Evolutionary conservation across 2,329 filamentous ascomycete genomes (phyloP).

Genomic region (Fusarium fracticaudum): DNA sequence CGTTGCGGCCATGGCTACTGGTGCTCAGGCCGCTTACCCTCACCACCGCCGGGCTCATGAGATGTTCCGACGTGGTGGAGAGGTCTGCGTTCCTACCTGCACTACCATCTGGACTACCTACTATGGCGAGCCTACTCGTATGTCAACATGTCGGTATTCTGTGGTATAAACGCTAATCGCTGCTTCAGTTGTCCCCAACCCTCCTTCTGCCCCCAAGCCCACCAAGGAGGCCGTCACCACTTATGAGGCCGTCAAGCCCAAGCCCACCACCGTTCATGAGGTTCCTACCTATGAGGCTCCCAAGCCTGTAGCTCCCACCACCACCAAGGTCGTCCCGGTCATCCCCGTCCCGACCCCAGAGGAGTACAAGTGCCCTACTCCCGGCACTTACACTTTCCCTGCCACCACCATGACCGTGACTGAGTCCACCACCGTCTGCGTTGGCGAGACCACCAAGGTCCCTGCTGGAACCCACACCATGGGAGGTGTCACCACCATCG

Average conservation of each 20-base stretch:
- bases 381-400: constrained; percentile 80
- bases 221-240: constrained; percentile 25
- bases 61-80: constrained; percentile 62
- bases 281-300: constrained; percentile 20
- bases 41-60: constrained; percentile 72
- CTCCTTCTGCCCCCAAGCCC: constrained; percentile 42
- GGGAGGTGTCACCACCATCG: constrained; percentile 78
- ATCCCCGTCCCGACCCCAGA: constrained; percentile 63
- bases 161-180: constrained; percentile 27
- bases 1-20: constrained; percentile 66
- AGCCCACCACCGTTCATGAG: constrained; percentile 20
- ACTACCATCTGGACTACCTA: constrained; percentile 78
- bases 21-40: constrained; percentile 63
- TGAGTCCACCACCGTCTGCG: constrained; percentile 74
- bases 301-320: constrained; percentile 41
- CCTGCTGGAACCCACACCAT: constrained; percentile 73
- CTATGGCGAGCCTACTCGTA: constrained; percentile 74
- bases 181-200: constrained; percentile 52
- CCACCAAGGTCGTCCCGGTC: constrained; percentile 53
- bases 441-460: constrained; percentile 68
- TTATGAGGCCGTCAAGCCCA: constrained; percentile 20
- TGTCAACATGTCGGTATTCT: constrained; percentile 40
- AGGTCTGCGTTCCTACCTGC: constrained; percentile 70
- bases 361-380: constrained; percentile 66
- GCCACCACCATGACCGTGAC: constrained; percentile 76